Evolutionary conservation across 495 filamentous ascomycete genomes (phyloP), one percentile per base, ranked within the genome.

Genomic region (Podospora tetraspora): DNA sequence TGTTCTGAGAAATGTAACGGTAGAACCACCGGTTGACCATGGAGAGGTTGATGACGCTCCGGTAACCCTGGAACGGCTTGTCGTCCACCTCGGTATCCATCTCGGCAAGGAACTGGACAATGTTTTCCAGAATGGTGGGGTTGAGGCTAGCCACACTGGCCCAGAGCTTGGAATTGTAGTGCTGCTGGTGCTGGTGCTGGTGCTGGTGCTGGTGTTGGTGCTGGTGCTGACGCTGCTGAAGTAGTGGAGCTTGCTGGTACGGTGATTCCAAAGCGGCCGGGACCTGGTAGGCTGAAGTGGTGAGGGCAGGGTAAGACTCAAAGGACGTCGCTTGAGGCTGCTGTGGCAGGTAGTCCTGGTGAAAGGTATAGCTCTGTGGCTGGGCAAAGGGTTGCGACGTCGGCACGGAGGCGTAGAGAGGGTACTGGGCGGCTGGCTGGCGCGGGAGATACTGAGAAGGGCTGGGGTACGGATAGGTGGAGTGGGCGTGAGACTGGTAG

Each of bases 361-460:
- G 68, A 64, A 66, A 76, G 16, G 30, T 60, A n/a, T 69, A 75
- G 19, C 58, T 24, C 2, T 70, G 25, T 8, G 70, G 27, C 12
- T 66, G 66, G 24, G 63, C 16, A 19, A 60, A 68, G 4, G 70
- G 23, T 62, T 67, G 70, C 27, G 64, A 52, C 13, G 59, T 24
- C 37, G 67, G 63, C 9, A 71, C 25, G 13, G 62, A 62, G 8
- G 68, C 43, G 64, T 71, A 76, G 12, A 70, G 52, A 10, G 71
- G 23, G 13, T 62, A 61, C 23, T 69, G 68, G 22, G 69, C 34
- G n/a, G 59, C 37, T 7, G 67, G 56, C 27, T 70, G 71, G 1
- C 68, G 11, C 12, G 63, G 71, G 30, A 74, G 66, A 62, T 71
- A 73, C 9, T 73, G 69, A 0, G 74, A 64, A 7, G 72, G 70